Evolutionary conservation across 106 monocot species (phyloP).

Genomic region (Acanthochlamys bracteata): DNA sequence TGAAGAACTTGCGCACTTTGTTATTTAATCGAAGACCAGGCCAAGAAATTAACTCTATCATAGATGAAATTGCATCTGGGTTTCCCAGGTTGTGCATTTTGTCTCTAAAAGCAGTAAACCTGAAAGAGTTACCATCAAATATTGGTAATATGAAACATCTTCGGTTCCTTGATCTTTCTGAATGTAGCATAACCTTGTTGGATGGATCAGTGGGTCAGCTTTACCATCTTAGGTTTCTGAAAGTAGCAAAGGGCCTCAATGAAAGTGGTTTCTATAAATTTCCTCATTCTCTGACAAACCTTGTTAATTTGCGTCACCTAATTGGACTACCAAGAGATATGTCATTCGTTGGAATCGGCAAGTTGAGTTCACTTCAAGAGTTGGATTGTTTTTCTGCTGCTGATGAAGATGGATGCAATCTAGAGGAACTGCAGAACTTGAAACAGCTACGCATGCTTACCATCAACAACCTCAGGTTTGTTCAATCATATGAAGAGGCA

Average conservation of each 20-base stretch:
- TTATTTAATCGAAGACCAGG: background rate
- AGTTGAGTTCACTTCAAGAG: background rate
- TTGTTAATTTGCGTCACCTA: constrained; percentile 10
- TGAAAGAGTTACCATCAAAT: background rate
- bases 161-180: background rate
- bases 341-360: background rate
- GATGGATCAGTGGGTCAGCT: background rate
- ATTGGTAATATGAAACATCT: background rate
- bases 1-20: background rate
- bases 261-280: background rate
- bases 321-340: background rate
- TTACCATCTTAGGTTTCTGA: constrained; percentile 3
- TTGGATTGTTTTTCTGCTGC: background rate
- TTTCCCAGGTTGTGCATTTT: too few species aligned
- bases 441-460: constrained; percentile 13
- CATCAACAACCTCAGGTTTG: too few species aligned
- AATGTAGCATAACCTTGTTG: background rate
- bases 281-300: background rate
- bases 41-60: too few species aligned
- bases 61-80: too few species aligned
- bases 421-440: constrained; percentile 6
- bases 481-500: too few species aligned
- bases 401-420: background rate
- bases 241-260: too few species aligned
- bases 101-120: too few species aligned